These are phyloP conservation scores for Aspergillus latus DNA, from an alignment of 2,329 filamentous ascomycete species.

Conservation along the genomic window DNA sequence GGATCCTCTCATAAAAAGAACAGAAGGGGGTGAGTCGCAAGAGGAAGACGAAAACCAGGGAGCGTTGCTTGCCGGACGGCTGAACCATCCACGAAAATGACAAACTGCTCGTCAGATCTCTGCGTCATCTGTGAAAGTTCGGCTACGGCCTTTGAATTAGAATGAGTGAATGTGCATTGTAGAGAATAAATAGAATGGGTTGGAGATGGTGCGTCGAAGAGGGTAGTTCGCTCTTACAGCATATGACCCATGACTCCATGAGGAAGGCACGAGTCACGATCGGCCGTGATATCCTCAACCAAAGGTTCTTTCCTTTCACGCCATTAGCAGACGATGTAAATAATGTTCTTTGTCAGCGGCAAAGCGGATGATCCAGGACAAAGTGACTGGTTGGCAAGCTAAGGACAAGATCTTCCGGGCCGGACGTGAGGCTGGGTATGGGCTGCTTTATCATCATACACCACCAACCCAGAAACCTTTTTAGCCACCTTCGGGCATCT, in stretches of 20 bases:
- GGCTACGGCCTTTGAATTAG: neutral
- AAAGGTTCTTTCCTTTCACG: neutral
- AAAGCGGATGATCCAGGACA: neutral
- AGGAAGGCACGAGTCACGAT: neutral
- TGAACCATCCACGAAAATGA: neutral
- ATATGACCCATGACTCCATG: neutral
- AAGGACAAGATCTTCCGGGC: neutral
- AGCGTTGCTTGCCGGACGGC: neutral
- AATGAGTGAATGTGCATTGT: neutral
- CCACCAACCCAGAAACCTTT: no score
- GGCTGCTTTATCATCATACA: no score
- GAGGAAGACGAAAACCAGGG: neutral
- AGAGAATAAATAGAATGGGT: neutral
- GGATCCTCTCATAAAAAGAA: neutral
- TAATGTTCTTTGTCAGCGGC: neutral
- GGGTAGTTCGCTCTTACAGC: neutral
- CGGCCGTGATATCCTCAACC: neutral
- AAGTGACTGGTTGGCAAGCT: neutral
- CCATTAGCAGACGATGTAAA: neutral
- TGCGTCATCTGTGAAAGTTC: neutral
- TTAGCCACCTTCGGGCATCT: no score
- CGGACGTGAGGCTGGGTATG: no score
- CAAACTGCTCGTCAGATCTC: neutral
- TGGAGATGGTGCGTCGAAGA: neutral
- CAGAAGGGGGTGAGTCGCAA: neutral